Evolutionary conservation across 2,329 filamentous ascomycete genomes (phyloP), one percentile per base, ranked within the genome.

Genomic region (Ramularia endophylla): DNA sequence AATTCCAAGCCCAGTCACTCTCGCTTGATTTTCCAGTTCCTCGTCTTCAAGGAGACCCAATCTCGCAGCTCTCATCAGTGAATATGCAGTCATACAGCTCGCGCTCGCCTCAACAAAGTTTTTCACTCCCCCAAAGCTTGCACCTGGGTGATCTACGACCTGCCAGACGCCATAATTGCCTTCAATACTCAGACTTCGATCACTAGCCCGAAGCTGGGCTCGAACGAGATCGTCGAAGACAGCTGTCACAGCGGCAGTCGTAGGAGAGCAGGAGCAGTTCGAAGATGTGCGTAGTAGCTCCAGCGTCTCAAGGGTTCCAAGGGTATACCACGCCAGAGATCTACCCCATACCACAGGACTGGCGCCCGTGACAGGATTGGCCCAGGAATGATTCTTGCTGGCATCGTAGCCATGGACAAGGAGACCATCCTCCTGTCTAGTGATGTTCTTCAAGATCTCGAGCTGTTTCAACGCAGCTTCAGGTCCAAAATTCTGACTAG

Each of bases 101-200:
- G 69, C 74, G 38, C 74, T 78, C 22, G 72, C 74, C 63, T 81
- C 78, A 28, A 81, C 66, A 53, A 78, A 81, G 53, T 82, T 81
- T 0, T 71, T 73, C 22, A 65, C 17, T 1, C 38, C 47, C 9
- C 29, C 22, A 32, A 46, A 44, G 40, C 2, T 58, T 51, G 1
- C 66, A 5, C 50, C 68, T 0, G 69, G 67, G 28, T 70, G 66
- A 43, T 68, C 69, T 61, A 80, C 70, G 29, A 80, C 62, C 47
- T 78, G 65, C 72, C 75, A 80, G 70, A 77, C 80, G 2, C 68
- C 75, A 0, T 54, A 48, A 2, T 17, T 31, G 12, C 48, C 51
- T 6, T 44, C 51, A 9, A 41, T 25, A 5, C 32, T 36, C 7
- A 50, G 36, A 27, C 47, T 49, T 5, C 40, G 43, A 7, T 74